These are phyloP conservation scores for Beauveria bassiana DNA, from an alignment of 2,329 filamentous ascomycete species.

Conservation along the genomic window DNA sequence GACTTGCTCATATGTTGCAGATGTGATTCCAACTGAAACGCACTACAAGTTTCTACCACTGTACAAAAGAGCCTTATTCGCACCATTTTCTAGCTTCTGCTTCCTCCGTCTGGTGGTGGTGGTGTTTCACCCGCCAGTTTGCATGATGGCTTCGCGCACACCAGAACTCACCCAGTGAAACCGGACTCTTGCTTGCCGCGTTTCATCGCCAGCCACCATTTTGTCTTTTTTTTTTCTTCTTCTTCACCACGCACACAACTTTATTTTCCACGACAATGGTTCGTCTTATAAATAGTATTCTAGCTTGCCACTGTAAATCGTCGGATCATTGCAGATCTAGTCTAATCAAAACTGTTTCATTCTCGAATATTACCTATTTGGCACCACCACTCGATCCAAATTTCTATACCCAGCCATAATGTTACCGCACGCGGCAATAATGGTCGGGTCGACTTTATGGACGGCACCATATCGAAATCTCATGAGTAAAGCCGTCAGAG, in stretches of 20 bases:
- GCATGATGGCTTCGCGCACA: no score
- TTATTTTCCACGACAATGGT: not conserved
- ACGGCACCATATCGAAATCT: not conserved
- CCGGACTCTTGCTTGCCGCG: not conserved
- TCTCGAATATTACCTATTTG: no score
- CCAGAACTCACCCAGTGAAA: not conserved
- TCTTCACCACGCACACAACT: no score
- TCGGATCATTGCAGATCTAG: conserved; percentile 1
- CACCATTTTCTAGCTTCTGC: no score
- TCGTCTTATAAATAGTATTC: not conserved
- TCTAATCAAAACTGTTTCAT: not conserved
- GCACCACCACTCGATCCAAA: not conserved
- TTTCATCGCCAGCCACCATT: not conserved
- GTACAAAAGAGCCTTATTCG: no score
- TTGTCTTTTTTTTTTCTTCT: no score
- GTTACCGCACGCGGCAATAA: not conserved
- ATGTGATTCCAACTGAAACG: no score
- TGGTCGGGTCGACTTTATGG: not conserved
- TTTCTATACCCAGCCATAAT: not conserved
- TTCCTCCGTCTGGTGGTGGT: no score
- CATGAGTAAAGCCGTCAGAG: not conserved
- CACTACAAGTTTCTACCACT: no score
- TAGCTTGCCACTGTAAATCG: not conserved
- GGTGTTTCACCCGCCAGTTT: no score
- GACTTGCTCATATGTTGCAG: no score